phyloP scores from a whole-genome alignment of 768 basidiomycete genomes.

The Leucosporidium scottii region DNA sequence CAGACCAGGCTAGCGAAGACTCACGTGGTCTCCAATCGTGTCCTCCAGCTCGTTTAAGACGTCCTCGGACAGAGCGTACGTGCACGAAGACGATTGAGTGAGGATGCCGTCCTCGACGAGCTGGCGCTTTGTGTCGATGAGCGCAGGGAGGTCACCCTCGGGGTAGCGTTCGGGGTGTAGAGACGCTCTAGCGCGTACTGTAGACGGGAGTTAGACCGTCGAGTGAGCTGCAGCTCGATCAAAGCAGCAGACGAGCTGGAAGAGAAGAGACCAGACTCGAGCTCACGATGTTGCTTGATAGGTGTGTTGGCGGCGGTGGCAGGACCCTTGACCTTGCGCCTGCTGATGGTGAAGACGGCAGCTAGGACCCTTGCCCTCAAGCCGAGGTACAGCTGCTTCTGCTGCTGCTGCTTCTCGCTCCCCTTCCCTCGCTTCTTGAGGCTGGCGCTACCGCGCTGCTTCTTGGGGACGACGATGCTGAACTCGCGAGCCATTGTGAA shows the following conservation, averaged over 20 bases:
- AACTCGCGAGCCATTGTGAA: too few relatives aligned
- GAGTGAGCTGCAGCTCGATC: too few relatives aligned
- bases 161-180: not conserved
- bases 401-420: too few relatives aligned
- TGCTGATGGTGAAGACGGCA: not conserved
- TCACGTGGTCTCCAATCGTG: not conserved
- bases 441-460: too few relatives aligned
- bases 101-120: not conserved
- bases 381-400: too few relatives aligned
- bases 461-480: too few relatives aligned
- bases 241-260: too few relatives aligned
- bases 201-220: too few relatives aligned
- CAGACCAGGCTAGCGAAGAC: not conserved
- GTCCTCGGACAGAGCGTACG: not conserved
- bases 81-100: not conserved
- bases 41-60: not conserved
- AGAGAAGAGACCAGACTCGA: too few relatives aligned
- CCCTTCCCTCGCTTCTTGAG: too few relatives aligned
- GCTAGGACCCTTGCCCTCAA: not conserved
- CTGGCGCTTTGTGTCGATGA: not conserved
- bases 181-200: not conserved
- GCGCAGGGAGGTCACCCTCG: not conserved
- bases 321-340: not conserved
- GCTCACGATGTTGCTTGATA: not conserved
- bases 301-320: not conserved